A percentile compares a stretch with the other conserved stretches of the same genome.
Evolutionary conservation across 2,329 filamentous ascomycete species (phyloP).

Genomic region (Claviceps spartinae): DNA sequence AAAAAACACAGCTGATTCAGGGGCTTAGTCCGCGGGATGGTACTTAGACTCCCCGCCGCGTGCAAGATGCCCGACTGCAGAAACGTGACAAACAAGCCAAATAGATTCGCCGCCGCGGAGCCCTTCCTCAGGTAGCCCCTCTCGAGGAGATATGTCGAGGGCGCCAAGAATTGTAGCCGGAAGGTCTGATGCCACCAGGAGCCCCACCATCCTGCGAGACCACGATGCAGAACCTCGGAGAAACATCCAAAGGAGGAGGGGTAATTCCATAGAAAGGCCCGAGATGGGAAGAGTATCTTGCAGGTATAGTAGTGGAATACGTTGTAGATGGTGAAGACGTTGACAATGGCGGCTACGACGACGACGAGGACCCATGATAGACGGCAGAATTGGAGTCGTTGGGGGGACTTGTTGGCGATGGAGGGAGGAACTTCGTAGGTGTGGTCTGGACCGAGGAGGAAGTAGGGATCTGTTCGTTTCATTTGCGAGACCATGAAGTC

Average conservation of each 20-base stretch:
- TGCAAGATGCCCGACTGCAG: conserved; percentile 56
- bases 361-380: conserved; percentile 39
- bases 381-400: conserved; percentile 40
- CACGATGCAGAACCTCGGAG: conserved; percentile 46
- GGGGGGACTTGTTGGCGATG: conserved; percentile 26
- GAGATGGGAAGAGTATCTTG: conserved; percentile 36
- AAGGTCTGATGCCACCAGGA: conserved; percentile 88
- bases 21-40: conserved; percentile 37
- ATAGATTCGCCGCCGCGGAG: conserved; percentile 11
- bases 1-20: conserved; percentile 57
- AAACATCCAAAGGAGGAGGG: conserved; percentile 43
- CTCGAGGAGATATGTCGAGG: conserved; percentile 33
- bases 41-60: conserved; percentile 52
- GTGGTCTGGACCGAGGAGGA: conserved; percentile 38
- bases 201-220: conserved; percentile 72
- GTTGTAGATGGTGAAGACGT: conserved; percentile 46
- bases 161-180: conserved; percentile 55
- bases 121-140: conserved; percentile 24
- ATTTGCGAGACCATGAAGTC: conserved; percentile 57
- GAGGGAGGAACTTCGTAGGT: conserved; percentile 25
- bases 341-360: conserved; percentile 46
- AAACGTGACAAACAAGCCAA: conserved; percentile 35
- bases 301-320: conserved; percentile 39
- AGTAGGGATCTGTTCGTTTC: conserved; percentile 62
- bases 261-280: conserved; percentile 37